phyloP scores from a whole-genome alignment of 805 yeast species.

The Saccharomycopsis vini region DNA sequence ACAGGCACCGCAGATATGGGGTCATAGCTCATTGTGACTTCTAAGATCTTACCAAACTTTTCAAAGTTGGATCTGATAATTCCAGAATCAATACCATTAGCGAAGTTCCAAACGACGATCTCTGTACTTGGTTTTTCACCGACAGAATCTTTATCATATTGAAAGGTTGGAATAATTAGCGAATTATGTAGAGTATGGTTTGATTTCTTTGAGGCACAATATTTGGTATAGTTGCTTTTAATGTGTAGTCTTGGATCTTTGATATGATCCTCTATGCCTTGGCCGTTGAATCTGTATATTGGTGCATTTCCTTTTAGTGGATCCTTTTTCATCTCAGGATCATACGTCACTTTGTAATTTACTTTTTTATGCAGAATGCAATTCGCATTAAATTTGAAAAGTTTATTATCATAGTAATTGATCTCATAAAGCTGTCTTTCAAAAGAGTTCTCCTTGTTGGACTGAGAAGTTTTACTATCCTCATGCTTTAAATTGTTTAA shows the following conservation, averaged over 20 bases:
- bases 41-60: slow-evolving; percentile 54
- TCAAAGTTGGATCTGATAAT: slow-evolving; percentile 45
- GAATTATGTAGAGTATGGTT: slow-evolving; percentile 36
- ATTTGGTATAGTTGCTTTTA: slow-evolving; percentile 5
- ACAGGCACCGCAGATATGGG: slow-evolving; percentile 72
- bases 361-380: slow-evolving; percentile 12
- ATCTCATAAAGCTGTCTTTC: too few species aligned
- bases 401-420: too few species aligned
- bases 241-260: slow-evolving; percentile 36
- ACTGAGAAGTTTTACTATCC: too few species aligned
- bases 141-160: slow-evolving; percentile 60
- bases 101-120: slow-evolving; percentile 60
- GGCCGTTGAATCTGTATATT: slow-evolving; percentile 29
- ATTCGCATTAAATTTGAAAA: too few species aligned
- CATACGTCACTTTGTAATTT: slow-evolving; percentile 40
- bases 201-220: slow-evolving; percentile 29
- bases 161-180: slow-evolving; percentile 28
- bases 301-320: slow-evolving; percentile 30
- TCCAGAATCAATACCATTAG: slow-evolving; percentile 40
- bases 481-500: too few species aligned
- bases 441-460: too few species aligned
- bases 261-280: slow-evolving; percentile 20
- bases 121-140: slow-evolving; percentile 70
- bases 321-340: slow-evolving; percentile 41
- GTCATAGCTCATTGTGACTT: slow-evolving; percentile 52